Conservation (phyloP, 306 rosid genomes). For the Prunus dulcis region DNA sequence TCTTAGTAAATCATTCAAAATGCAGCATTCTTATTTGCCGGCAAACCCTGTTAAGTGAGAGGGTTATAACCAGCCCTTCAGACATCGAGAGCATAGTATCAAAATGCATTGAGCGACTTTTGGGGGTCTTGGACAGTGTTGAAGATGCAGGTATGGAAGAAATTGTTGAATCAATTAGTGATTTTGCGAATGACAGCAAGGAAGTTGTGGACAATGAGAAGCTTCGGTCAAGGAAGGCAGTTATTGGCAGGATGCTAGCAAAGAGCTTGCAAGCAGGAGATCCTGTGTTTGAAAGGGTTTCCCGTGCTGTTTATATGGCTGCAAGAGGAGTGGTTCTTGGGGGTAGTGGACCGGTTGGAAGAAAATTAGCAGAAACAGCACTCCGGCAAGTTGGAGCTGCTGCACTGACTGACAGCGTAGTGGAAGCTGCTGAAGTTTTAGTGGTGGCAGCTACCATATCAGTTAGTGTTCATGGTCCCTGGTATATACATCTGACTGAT, state of each 20-base stretch:
- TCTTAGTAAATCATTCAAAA: constrained; percentile 7
- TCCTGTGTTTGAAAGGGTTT: constrained; percentile 77
- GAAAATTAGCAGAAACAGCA: constrained; percentile 59
- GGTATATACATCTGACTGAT: constrained; percentile 59
- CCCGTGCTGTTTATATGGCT: constrained; percentile 55
- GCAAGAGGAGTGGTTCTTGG: constrained; percentile 73
- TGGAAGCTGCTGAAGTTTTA: constrained; percentile 75
- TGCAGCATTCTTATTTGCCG: constrained; percentile 82
- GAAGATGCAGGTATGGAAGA: constrained; percentile 66
- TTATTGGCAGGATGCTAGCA: constrained; percentile 62
- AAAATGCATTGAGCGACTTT: constrained; percentile 45
- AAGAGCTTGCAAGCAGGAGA: constrained; percentile 92
- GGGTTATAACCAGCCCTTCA: constrained; percentile 33
- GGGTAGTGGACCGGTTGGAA: constrained; percentile 66
- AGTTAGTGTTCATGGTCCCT: constrained; percentile 72
- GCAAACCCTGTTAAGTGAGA: constrained; percentile 73
- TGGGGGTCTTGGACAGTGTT: constrained; percentile 44
- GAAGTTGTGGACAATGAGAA: constrained; percentile 34
- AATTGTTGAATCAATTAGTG: constrained; percentile 61
- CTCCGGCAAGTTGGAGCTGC: constrained; percentile 76
- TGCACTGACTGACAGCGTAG: constrained; percentile 46
- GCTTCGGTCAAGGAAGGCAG: constrained; percentile 50
- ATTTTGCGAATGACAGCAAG: constrained; percentile 27
- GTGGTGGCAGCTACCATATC: constrained; percentile 70
- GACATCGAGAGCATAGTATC: constrained; percentile 53